Percentiles rank a stretch among this genome's conserved stretches.
These are phyloP conservation scores for Pseudogymnoascus sp. DNA, from an alignment of 2,329 filamentous ascomycete genomes.

Conservation along the genomic window DNA sequence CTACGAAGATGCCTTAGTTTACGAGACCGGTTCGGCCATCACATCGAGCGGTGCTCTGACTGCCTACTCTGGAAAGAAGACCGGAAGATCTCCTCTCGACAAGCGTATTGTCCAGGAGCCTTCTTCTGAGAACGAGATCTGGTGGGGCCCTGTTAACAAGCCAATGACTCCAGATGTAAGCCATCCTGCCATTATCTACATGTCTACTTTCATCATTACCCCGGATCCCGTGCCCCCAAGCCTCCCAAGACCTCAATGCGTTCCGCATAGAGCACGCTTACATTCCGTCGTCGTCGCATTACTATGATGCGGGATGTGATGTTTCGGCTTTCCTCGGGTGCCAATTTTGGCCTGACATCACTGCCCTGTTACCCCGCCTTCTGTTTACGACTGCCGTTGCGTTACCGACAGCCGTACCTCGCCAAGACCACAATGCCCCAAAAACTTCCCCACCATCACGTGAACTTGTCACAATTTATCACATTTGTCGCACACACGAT, in stretches of 20 bases:
- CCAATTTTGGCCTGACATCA: neutral
- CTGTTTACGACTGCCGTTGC: neutral
- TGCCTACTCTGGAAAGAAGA: slow-evolving; percentile 97
- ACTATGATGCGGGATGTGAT: neutral
- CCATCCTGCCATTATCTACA: slow-evolving; percentile 21
- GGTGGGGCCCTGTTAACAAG: slow-evolving; percentile 99
- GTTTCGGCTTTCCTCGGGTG: neutral
- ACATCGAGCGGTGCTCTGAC: slow-evolving; percentile 91
- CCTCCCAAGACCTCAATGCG: neutral
- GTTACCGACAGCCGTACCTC: neutral
- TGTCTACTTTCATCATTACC: slow-evolving; percentile 9
- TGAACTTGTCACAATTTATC: neutral
- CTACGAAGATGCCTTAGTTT: slow-evolving; percentile 98
- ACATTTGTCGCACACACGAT: neutral
- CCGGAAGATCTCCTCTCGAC: slow-evolving; percentile 89
- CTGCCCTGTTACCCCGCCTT: neutral
- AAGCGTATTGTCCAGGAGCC: slow-evolving; percentile 95
- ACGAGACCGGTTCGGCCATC: slow-evolving; percentile 96
- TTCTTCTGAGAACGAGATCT: slow-evolving; percentile 82
- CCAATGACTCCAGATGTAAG: slow-evolving; percentile 95
- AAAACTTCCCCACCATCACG: neutral
- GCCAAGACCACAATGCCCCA: neutral
- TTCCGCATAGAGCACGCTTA: neutral
- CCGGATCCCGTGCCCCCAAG: slow-evolving; percentile 10
- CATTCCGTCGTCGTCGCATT: neutral